Conservation (phyloP, 805 yeast species). For the Metschnikowia amazonensis region DNA sequence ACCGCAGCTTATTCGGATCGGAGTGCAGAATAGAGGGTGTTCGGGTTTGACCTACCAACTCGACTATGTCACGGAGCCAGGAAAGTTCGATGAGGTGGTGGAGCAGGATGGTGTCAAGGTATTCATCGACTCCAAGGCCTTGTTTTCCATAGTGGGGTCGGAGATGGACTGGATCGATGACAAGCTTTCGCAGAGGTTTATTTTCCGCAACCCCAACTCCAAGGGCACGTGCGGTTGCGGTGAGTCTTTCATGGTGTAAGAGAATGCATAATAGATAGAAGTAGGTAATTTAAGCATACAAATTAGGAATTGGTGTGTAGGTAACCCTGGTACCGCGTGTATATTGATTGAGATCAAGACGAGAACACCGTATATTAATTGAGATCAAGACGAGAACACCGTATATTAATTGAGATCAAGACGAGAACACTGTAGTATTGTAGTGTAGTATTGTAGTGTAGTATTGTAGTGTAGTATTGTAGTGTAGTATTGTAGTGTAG, state of each 20-base stretch:
- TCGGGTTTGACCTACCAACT: constrained; percentile 90
- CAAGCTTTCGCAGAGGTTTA: constrained; percentile 80
- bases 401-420: no score
- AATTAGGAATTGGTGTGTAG: no score
- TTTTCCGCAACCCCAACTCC: constrained; percentile 92
- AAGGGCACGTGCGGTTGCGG: constrained; percentile 99
- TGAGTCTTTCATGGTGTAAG: constrained; percentile 89
- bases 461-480: no score
- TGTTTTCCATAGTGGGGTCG: constrained; percentile 91
- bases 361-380: no score
- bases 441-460: no score
- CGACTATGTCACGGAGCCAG: constrained; percentile 85
- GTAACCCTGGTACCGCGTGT: no score
- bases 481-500: no score
- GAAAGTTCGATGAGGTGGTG: constrained; percentile 92
- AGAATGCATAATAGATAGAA: no score
- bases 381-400: no score
- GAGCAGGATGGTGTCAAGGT: constrained; percentile 93
- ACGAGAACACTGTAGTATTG: no score
- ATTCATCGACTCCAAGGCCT: constrained; percentile 90
- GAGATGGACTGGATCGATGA: constrained; percentile 99
- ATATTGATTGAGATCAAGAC: no score
- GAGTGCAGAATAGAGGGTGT: constrained; percentile 95
- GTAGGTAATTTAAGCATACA: no score
- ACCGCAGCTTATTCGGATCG: constrained; percentile 85